Conservation (phyloP, 371 early-diverging fungal genomes). For the Mortierella sp. region DNA sequence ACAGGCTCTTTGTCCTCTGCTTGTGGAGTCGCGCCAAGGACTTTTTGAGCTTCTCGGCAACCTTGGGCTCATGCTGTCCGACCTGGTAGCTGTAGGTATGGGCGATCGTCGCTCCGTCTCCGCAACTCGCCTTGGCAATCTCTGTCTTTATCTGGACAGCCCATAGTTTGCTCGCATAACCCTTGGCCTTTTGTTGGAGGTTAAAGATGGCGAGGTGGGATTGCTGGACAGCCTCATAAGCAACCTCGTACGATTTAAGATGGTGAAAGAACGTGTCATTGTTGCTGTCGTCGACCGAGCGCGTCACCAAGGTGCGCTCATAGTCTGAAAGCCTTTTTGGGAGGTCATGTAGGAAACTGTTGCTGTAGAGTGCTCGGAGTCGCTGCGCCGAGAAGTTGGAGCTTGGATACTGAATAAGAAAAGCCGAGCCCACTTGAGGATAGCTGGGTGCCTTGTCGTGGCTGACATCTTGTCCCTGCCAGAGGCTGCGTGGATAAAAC, state of each 20-base stretch:
- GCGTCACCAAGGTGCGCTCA: slow-evolving; percentile 1
- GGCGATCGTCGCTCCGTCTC: slow-evolving; percentile 54
- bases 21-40: slow-evolving; percentile 45
- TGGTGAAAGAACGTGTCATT: slow-evolving; percentile 19
- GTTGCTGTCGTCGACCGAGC: slow-evolving; percentile 6
- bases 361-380: slow-evolving; percentile 26
- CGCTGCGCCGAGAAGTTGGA: slow-evolving; percentile 5
- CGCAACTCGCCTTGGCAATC: slow-evolving; percentile 52
- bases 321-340: slow-evolving; percentile 16
- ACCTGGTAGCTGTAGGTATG: slow-evolving; percentile 56
- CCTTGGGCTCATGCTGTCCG: slow-evolving; percentile 52
- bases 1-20: slow-evolving; percentile 51
- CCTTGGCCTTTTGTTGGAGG: slow-evolving; percentile 51
- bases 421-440: slow-evolving; percentile 10
- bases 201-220: slow-evolving; percentile 31
- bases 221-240: slow-evolving; percentile 46
- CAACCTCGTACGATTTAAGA: slow-evolving; percentile 32
- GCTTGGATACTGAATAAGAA: not conserved
- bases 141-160: slow-evolving; percentile 48
- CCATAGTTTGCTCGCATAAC: slow-evolving; percentile 59
- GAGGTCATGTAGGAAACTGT: slow-evolving; percentile 20
- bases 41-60: slow-evolving; percentile 56
- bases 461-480: not conserved
- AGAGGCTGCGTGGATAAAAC: not conserved
- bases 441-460: not conserved